Evolutionary conservation across 2,329 filamentous ascomycete genomes (phyloP).

Genomic region (Cephalotrichum gorgonifer): DNA sequence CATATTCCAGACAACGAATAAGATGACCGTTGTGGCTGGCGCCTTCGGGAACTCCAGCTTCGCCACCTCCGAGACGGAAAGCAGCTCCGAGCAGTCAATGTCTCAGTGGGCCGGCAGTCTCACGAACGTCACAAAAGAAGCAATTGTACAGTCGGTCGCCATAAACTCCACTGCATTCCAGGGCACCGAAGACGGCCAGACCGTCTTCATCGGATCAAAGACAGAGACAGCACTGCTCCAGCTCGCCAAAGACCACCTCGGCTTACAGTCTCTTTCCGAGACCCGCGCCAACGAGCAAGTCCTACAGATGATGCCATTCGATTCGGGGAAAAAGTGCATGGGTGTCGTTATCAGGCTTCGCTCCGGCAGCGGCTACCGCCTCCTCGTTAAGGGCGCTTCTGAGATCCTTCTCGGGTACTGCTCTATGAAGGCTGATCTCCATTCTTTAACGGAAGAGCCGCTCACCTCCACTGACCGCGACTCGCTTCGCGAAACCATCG

Average conservation of each 20-base stretch:
- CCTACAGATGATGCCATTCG: constrained; percentile 41
- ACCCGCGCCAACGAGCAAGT: constrained; percentile 32
- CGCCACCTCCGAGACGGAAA: constrained; percentile 3
- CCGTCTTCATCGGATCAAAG: constrained; percentile 42
- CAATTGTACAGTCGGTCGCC: constrained; percentile 30
- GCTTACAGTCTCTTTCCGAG: constrained; percentile 33
- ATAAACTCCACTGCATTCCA: constrained; percentile 52
- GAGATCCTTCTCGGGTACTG: constrained; percentile 41
- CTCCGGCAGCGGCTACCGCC: constrained; percentile 27
- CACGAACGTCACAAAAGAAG: constrained; percentile 3
- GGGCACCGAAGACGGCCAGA: constrained; percentile 31
- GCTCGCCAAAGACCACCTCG: constrained; percentile 37
- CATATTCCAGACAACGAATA: constrained; percentile 41
- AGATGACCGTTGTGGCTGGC: constrained; percentile 64
- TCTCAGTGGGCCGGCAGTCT: constrained; percentile 16
- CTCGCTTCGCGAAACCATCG: constrained; percentile 42
- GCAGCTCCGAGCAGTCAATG: constrained; percentile 7
- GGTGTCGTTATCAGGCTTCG: constrained; percentile 37
- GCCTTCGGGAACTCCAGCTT: constrained; percentile 41
- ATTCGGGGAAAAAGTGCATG: constrained; percentile 45
- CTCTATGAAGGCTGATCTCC: constrained; percentile 26
- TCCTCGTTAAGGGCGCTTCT: constrained; percentile 45
- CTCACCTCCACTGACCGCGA: constrained; percentile 34
- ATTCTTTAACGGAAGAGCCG: constrained; percentile 33
- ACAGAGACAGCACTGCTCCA: constrained; percentile 43